A percentile compares a stretch with the other conserved stretches of the same genome.
phyloP scores from a whole-genome alignment of 1,284 basidiomycete genomes.

The Ustanciosporium gigantosporum region DNA sequence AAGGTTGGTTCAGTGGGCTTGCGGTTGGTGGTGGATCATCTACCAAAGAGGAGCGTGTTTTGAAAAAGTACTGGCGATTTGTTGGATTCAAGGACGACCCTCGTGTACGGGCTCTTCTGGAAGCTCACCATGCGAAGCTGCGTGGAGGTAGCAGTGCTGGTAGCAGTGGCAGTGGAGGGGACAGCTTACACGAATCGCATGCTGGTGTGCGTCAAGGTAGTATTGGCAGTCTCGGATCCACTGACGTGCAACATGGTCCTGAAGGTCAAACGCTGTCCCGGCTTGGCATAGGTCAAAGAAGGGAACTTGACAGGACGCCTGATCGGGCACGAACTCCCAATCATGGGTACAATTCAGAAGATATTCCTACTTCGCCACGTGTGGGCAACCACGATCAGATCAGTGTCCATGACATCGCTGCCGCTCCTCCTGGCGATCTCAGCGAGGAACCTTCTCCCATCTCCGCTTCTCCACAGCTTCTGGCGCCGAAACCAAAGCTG shows the following conservation, averaged over 20 bases:
- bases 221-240: constrained; percentile 24
- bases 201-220: constrained; percentile 17
- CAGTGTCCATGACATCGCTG: constrained; percentile 21
- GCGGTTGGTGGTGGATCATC: constrained; percentile 27
- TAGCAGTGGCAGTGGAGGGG: too few relatives aligned
- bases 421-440: constrained; percentile 27
- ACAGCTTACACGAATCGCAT: constrained; percentile 7
- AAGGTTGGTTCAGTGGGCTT: constrained; percentile 52
- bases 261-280: constrained; percentile 34
- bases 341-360: constrained; percentile 18
- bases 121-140: constrained; percentile 45
- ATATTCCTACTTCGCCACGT: constrained; percentile 18
- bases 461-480: constrained; percentile 3
- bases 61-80: constrained; percentile 62
- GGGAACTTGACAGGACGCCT: constrained; percentile 21
- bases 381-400: constrained; percentile 18
- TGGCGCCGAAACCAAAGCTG: constrained; percentile 26
- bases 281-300: constrained; percentile 29
- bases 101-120: constrained; percentile 46
- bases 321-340: constrained; percentile 37
- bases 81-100: constrained; percentile 59
- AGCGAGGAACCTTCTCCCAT: constrained; percentile 1
- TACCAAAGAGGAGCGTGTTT: constrained; percentile 52
- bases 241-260: constrained; percentile 43
- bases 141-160: constrained; percentile 1